Conservation (phyloP, 2,329 filamentous ascomycete species). For the Colletotrichum godetiae region DNA sequence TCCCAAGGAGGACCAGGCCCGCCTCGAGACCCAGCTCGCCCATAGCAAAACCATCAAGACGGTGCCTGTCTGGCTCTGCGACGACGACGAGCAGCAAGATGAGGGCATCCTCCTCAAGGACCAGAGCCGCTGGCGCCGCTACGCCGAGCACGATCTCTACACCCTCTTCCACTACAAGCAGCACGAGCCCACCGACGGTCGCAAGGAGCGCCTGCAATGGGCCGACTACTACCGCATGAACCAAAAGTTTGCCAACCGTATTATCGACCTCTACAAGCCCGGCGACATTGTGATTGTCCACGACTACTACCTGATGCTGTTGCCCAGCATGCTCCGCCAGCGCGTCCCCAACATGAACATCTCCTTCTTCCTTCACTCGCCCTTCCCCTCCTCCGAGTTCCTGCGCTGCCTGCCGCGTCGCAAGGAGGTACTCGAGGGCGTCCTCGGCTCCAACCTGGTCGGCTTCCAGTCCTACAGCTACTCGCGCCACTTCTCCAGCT, state of each 20-base stretch:
- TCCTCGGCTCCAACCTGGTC: conserved; percentile 91
- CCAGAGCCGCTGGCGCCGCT: conserved; percentile 87
- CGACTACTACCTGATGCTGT: conserved; percentile 91
- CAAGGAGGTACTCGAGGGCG: conserved; percentile 90
- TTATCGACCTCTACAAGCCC: conserved; percentile 88
- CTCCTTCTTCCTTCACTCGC: conserved; percentile 92
- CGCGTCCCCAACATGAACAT: conserved; percentile 90
- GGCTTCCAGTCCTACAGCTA: conserved; percentile 97
- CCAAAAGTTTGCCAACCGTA: conserved; percentile 89
- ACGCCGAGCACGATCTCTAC: conserved; percentile 92
- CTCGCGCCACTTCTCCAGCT: conserved; percentile 92
- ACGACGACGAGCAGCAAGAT: conserved; percentile 74
- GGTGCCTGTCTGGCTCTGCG: conserved; percentile 88
- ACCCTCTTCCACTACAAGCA: conserved; percentile 97
- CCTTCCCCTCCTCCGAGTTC: conserved; percentile 97
- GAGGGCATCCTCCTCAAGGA: conserved; percentile 82
- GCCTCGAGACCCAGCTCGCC: conserved; percentile 79
- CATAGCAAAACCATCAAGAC: conserved; percentile 82
- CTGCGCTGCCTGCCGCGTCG: conserved; percentile 87
- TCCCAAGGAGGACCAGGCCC: conserved; percentile 74
- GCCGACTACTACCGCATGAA: conserved; percentile 95
- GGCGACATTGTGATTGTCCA: conserved; percentile 94
- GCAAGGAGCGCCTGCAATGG: conserved; percentile 85
- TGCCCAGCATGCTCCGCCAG: conserved; percentile 90
- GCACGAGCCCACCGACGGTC: conserved; percentile 88